Conservation (phyloP, 345 rosid genomes). For the Pugionium dolabratum region DNA sequence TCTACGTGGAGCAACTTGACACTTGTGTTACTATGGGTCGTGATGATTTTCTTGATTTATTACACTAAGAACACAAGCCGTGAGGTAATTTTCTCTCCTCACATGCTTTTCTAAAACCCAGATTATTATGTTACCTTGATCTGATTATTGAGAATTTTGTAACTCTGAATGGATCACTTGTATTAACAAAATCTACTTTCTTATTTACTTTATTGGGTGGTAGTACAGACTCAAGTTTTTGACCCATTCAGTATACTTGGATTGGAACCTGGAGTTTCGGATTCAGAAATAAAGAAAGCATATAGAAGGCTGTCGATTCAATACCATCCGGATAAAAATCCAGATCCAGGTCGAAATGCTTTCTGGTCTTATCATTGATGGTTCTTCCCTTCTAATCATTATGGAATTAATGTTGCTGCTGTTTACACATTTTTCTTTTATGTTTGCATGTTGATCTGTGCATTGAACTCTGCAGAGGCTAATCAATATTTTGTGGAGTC, state of each 20-base stretch:
- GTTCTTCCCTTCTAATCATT: neutral
- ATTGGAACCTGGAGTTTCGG: constrained; percentile 75
- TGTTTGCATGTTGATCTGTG: constrained; percentile 12
- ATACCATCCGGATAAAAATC: constrained; percentile 99
- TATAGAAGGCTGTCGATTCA: constrained; percentile 85
- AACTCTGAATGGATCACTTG: constrained; percentile 18
- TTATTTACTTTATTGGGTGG: constrained; percentile 22
- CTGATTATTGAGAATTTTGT: neutral
- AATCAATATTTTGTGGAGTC: constrained; percentile 79
- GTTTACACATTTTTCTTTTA: constrained; percentile 16
- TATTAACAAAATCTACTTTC: constrained; percentile 6
- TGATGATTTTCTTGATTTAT: constrained; percentile 83
- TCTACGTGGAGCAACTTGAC: constrained; percentile 93
- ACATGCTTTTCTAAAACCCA: neutral
- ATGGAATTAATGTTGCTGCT: neutral
- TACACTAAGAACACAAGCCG: constrained; percentile 85
- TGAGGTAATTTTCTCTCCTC: constrained; percentile 55
- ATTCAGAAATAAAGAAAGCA: constrained; percentile 85
- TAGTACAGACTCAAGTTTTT: constrained; percentile 72
- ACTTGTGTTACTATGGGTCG: constrained; percentile 73
- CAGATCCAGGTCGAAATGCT: constrained; percentile 86
- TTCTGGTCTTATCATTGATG: too few relatives aligned
- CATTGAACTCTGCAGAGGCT: constrained; percentile 59
- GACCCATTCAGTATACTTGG: constrained; percentile 91
- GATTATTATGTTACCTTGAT: constrained; percentile 6